Percentiles rank a stretch among this genome's conserved stretches.
Evolutionary conservation across 176 grass and related monocot genomes (phyloP).

Genomic region (Ensete glaucum): DNA sequence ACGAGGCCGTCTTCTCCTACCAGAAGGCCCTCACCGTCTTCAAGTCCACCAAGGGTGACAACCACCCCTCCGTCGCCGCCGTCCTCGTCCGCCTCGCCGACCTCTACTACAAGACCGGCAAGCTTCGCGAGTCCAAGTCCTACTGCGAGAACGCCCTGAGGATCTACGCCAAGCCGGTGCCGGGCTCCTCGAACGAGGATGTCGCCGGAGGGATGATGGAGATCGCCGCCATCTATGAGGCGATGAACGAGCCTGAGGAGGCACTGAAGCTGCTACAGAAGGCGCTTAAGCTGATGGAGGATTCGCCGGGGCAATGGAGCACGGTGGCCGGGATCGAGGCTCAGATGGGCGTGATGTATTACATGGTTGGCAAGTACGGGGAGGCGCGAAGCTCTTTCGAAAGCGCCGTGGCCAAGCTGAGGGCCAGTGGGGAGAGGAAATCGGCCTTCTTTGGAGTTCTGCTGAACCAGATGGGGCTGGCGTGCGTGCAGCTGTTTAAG

Average conservation of each 20-base stretch:
- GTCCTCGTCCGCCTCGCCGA: slow-evolving; percentile 80
- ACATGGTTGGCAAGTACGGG: slow-evolving; percentile 72
- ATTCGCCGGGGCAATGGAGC: slow-evolving; percentile 74
- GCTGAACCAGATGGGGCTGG: slow-evolving; percentile 91
- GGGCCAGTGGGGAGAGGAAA: slow-evolving; percentile 73
- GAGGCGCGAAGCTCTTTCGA: slow-evolving; percentile 77
- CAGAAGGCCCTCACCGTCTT: slow-evolving; percentile 86
- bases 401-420: slow-evolving; percentile 67
- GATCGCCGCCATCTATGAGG: slow-evolving; percentile 82
- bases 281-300: slow-evolving; percentile 76
- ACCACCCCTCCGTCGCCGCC: slow-evolving; percentile 66
- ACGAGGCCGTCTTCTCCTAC: slow-evolving; percentile 98
- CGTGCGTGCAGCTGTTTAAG: slow-evolving; percentile 95
- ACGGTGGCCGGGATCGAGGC: slow-evolving; percentile 93
- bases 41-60: slow-evolving; percentile 69
- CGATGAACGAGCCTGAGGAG: slow-evolving; percentile 74
- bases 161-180: slow-evolving; percentile 56
- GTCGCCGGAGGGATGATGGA: slow-evolving; percentile 82
- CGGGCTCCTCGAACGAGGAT: slow-evolving; percentile 73
- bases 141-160: slow-evolving; percentile 87
- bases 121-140: slow-evolving; percentile 78
- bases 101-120: slow-evolving; percentile 79
- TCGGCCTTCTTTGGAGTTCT: slow-evolving; percentile 89
- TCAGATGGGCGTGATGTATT: slow-evolving; percentile 86
- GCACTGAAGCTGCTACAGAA: slow-evolving; percentile 75